Percentiles rank a stretch among this genome's conserved stretches.
These are phyloP conservation scores for Candida nemodendra DNA, from an alignment of 805 yeast genomes.

Conservation along the genomic window DNA sequence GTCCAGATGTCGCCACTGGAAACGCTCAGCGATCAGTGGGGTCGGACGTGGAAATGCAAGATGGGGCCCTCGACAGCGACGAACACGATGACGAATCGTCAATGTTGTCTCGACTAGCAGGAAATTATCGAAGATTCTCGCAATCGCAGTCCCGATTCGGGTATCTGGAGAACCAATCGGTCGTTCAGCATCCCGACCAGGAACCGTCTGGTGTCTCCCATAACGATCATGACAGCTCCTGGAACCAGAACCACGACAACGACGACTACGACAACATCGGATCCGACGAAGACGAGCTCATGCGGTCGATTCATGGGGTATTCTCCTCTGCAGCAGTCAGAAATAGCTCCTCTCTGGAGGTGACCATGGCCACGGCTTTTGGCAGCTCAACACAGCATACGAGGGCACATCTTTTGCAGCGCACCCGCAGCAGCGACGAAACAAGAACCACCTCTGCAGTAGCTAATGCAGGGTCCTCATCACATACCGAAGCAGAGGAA, in stretches of 20 bases:
- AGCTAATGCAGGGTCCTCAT: background rate
- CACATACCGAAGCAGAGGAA: background rate
- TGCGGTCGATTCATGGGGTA: slow-evolving; percentile 17
- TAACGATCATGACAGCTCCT: background rate
- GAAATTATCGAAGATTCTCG: slow-evolving; percentile 37
- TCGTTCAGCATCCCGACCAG: slow-evolving; percentile 15
- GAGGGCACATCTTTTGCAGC: background rate
- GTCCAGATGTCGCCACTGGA: no score
- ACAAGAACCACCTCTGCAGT: background rate
- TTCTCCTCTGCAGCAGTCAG: slow-evolving; percentile 9
- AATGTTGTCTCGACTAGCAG: slow-evolving; percentile 39
- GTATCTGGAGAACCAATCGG: slow-evolving; percentile 6
- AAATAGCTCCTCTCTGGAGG: slow-evolving; percentile 6
- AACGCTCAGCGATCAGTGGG: no score
- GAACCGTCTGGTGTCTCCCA: slow-evolving; percentile 4
- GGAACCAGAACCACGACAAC: background rate
- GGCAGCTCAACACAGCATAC: slow-evolving; percentile 7
- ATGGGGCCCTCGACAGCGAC: slow-evolving; percentile 22
- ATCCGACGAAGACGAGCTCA: slow-evolving; percentile 20
- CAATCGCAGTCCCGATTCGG: slow-evolving; percentile 22
- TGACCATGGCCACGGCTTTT: slow-evolving; percentile 9
- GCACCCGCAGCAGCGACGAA: background rate
- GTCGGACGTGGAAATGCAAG: slow-evolving; percentile 30
- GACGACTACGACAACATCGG: slow-evolving; percentile 9
- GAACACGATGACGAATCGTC: slow-evolving; percentile 25